phyloP scores from a whole-genome alignment of 1,139 yeast genomes.

The Meyerozyma smithsonii region DNA sequence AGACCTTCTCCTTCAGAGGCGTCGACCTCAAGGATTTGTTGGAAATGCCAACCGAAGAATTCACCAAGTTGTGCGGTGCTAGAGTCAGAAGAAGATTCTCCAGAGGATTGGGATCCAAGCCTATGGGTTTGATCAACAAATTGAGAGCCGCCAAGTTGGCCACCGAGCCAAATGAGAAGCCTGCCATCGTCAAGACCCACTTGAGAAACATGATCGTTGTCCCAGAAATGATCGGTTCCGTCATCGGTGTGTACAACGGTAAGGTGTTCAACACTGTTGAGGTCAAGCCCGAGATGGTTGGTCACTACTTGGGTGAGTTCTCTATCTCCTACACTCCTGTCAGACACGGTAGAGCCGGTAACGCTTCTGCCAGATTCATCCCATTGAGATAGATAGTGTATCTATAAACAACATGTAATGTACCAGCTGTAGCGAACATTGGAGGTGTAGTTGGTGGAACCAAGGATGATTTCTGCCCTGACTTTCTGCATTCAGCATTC shows the following conservation, averaged over 20 bases:
- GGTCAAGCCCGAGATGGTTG: conserved; percentile 99
- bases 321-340: conserved; percentile 99
- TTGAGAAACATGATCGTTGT: conserved; percentile 98
- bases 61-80: conserved; percentile 94
- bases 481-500: no score
- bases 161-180: conserved; percentile 92
- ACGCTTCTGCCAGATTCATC: conserved; percentile 81
- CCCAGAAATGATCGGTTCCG: conserved; percentile 99
- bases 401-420: conserved; percentile 3
- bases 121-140: conserved; percentile 96
- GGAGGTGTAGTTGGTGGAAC: neutral
- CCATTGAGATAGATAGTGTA: conserved; percentile 43
- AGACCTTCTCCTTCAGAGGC: conserved; percentile 98
- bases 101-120: conserved; percentile 94
- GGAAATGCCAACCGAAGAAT: conserved; percentile 94
- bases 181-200: conserved; percentile 97
- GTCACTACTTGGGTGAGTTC: conserved; percentile 99
- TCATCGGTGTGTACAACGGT: conserved; percentile 99
- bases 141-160: conserved; percentile 97
- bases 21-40: conserved; percentile 94
- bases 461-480: no score
- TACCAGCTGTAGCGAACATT: neutral
- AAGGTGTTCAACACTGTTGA: conserved; percentile 99
- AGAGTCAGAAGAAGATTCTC: conserved; percentile 99
- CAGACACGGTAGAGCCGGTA: conserved; percentile 99